Percentiles rank a stretch among this genome's conserved stretches.
Conservation (phyloP, 495 filamentous ascomycete species). For the Podospora bellae-mahoneyi region DNA sequence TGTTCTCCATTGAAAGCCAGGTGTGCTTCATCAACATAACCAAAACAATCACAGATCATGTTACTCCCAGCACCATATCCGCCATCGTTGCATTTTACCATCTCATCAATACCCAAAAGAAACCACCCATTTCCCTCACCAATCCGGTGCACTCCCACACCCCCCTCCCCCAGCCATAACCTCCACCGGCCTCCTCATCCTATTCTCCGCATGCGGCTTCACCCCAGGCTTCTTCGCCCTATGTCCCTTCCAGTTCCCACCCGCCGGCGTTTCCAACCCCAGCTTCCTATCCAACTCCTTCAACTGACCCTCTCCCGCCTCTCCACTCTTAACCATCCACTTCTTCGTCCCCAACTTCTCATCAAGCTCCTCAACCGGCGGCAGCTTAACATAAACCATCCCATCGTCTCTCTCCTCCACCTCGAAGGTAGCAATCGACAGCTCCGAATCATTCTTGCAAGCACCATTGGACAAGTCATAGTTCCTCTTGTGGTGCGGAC, state of each 20-base stretch:
- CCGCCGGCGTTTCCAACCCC: constrained; percentile 33
- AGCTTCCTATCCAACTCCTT: constrained; percentile 66
- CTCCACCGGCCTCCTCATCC: constrained; percentile 43
- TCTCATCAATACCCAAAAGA: background rate
- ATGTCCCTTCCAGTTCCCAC: background rate
- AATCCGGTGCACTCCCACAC: constrained; percentile 60
- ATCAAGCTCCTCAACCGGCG: constrained; percentile 83
- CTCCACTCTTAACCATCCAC: constrained; percentile 79
- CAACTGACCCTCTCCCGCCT: constrained; percentile 58
- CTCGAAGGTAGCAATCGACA: constrained; percentile 85
- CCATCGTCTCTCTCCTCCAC: constrained; percentile 76
- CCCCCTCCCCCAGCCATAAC: constrained; percentile 44
- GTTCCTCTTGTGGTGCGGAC: constrained; percentile 91
- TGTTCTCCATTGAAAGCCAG: background rate
- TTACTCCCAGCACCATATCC: background rate
- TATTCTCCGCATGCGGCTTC: constrained; percentile 46
- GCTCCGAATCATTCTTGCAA: constrained; percentile 70
- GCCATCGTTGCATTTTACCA: background rate
- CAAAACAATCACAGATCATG: background rate
- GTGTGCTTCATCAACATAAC: background rate
- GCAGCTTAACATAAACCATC: constrained; percentile 81
- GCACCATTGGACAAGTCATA: constrained; percentile 71
- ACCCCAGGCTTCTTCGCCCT: constrained; percentile 37
- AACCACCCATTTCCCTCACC: constrained; percentile 42
- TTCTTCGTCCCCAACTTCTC: constrained; percentile 72